These are phyloP conservation scores for Morella rubra DNA, from an alignment of 306 rosid genomes.

Conservation along the genomic window DNA sequence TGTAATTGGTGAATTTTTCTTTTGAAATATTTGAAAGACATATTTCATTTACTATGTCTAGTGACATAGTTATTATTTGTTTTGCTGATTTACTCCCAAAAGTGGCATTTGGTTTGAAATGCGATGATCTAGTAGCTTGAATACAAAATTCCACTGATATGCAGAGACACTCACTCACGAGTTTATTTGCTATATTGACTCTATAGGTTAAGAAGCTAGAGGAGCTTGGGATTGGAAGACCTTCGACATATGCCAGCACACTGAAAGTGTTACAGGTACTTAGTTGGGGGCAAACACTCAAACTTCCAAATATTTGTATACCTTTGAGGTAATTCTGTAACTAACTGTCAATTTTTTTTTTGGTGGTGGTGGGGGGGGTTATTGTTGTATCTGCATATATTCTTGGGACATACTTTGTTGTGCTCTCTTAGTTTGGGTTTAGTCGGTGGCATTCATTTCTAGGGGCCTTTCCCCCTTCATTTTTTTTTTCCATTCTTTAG, in stretches of 20 bases:
- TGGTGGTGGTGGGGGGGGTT: too few species aligned
- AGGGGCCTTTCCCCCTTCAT: neutral
- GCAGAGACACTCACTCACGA: too few species aligned
- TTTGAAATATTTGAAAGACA: neutral
- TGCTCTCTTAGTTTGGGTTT: neutral
- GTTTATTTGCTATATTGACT: conserved; percentile 18
- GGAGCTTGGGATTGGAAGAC: conserved; percentile 99
- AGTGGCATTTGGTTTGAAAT: neutral
- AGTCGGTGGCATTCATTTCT: neutral
- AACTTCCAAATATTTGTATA: neutral
- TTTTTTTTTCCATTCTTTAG: neutral
- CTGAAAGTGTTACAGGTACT: conserved; percentile 82
- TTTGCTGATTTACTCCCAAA: neutral
- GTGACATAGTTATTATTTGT: neutral
- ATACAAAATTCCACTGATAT: neutral
- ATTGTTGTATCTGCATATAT: neutral
- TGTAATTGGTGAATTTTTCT: neutral
- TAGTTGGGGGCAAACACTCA: conserved; percentile 26
- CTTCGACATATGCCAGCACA: conserved; percentile 89
- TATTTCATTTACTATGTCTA: neutral
- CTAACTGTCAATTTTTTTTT: too few species aligned
- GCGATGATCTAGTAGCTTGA: neutral
- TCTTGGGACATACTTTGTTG: neutral
- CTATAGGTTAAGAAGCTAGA: conserved; percentile 87
- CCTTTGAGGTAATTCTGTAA: too few species aligned